These are phyloP conservation scores for Gracilaria gracilis DNA, from an alignment of 23 red algal species.

Conservation along the genomic window DNA sequence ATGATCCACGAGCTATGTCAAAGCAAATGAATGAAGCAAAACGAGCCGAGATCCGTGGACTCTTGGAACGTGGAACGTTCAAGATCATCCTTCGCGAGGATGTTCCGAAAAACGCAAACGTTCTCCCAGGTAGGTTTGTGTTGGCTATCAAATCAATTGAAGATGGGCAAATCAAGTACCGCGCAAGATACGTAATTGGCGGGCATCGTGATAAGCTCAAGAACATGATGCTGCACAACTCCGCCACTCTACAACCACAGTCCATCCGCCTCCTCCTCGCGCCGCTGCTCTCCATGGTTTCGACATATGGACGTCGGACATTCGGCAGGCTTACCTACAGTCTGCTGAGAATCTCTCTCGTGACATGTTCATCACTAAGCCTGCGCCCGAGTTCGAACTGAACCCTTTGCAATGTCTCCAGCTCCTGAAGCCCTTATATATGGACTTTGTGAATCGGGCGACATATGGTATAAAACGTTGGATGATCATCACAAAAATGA, in stretches of 20 bases:
- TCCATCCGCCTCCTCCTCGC: constrained; percentile 29
- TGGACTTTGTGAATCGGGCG: constrained; percentile 24
- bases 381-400: constrained; percentile 36
- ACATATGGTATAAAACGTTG: constrained; percentile 22
- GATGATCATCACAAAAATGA: constrained; percentile 32
- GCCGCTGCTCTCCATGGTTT: constrained; percentile 9
- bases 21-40: constrained; percentile 23
- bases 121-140: constrained; percentile 41
- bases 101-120: constrained; percentile 40
- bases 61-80: constrained; percentile 31
- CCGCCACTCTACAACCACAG: constrained; percentile 44
- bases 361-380: constrained; percentile 45
- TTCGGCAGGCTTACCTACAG: constrained; percentile 42
- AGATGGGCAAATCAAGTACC: constrained; percentile 37
- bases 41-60: neutral
- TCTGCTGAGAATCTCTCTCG: constrained; percentile 23
- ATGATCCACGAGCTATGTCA: constrained; percentile 19
- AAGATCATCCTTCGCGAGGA: constrained; percentile 40
- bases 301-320: constrained; percentile 27
- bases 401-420: constrained; percentile 31
- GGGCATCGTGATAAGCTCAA: constrained; percentile 11
- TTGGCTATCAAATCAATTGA: no score
- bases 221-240: constrained; percentile 30
- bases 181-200: constrained; percentile 32
- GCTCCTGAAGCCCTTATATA: constrained; percentile 17